Percentiles rank a stretch among this genome's conserved stretches.
These are phyloP conservation scores for Aurantiochytrium sp. DNA, from an alignment of 108 stramenopile species.

Conservation along the genomic window DNA sequence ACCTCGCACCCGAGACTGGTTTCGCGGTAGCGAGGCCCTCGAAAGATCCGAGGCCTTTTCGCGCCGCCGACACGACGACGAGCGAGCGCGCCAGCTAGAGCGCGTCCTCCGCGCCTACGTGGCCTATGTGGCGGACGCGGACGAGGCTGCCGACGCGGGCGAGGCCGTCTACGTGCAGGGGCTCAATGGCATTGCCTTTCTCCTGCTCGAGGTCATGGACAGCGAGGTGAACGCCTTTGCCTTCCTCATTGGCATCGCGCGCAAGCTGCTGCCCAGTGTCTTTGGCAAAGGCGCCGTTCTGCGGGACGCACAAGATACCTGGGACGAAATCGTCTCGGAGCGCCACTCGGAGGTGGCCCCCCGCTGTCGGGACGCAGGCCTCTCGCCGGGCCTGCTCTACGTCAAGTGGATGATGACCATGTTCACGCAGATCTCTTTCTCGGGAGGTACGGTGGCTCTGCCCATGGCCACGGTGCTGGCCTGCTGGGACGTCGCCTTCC, in stretches of 20 bases:
- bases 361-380: background rate
- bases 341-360: background rate
- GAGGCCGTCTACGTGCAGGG: background rate
- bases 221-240: background rate
- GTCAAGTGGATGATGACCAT: slow-evolving; percentile 3
- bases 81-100: background rate
- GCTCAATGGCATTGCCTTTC: background rate
- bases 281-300: background rate
- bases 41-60: background rate
- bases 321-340: background rate
- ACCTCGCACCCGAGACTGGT: background rate
- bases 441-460: background rate
- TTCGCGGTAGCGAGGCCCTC: background rate
- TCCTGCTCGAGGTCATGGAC: background rate
- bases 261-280: background rate
- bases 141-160: background rate
- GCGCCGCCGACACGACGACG: background rate
- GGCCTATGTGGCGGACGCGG: background rate
- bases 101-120: background rate
- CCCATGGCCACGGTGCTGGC: background rate
- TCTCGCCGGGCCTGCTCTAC: background rate
- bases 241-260: background rate
- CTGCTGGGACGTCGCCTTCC: background rate
- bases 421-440: background rate
- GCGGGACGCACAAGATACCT: background rate